Conservation (phyloP, 305 asterid genomes). For the Fraxinus greggii region DNA sequence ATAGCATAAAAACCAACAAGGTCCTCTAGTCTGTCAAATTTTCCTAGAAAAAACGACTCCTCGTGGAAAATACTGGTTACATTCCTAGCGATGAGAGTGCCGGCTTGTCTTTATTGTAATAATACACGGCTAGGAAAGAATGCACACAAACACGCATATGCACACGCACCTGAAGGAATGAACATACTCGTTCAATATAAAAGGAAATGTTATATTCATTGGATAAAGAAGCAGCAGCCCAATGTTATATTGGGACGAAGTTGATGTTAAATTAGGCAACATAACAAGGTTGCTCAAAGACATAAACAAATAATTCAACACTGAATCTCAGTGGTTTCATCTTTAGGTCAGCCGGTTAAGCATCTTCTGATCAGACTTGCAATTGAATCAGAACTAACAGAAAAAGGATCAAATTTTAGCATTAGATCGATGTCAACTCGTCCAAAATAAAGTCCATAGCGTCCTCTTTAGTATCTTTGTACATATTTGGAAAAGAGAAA, state of each 20-base stretch:
- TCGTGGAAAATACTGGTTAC: neutral
- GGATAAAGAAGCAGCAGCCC: neutral
- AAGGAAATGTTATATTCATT: neutral
- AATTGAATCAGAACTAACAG: neutral
- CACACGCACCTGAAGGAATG: neutral
- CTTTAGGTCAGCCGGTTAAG: neutral
- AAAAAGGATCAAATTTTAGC: neutral
- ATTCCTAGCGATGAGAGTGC: neutral
- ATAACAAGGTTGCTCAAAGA: neutral
- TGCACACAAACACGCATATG: neutral
- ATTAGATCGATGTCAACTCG: neutral
- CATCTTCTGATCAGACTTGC: neutral
- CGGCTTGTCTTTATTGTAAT: neutral
- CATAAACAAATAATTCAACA: neutral
- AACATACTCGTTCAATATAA: neutral
- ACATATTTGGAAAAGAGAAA: neutral
- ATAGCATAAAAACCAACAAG: neutral
- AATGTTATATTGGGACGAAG: neutral
- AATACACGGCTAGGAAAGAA: neutral
- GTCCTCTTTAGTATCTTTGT: neutral
- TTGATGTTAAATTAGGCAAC: neutral
- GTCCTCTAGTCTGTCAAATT: neutral
- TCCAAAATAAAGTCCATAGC: neutral
- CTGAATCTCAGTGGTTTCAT: neutral
- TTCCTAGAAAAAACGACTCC: neutral